Percentiles rank a stretch among this genome's conserved stretches.
These are phyloP conservation scores for Biscogniauxia sp. DNA, from an alignment of 2,329 filamentous ascomycete genomes.

Conservation along the genomic window DNA sequence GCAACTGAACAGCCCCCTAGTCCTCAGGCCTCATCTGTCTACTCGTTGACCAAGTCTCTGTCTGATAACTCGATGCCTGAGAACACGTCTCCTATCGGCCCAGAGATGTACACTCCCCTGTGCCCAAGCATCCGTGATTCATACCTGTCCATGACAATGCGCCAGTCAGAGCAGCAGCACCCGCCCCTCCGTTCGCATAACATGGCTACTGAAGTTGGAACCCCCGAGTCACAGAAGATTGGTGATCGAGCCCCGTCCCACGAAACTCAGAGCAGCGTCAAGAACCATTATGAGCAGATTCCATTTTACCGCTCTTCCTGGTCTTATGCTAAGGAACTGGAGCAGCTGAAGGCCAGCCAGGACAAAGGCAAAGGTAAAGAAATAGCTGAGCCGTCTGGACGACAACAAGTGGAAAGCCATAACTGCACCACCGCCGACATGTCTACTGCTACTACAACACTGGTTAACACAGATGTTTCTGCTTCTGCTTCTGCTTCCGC, in stretches of 20 bases:
- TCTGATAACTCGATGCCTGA: background rate
- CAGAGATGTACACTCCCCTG: background rate
- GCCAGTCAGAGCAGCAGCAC: background rate
- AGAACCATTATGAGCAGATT: too few relatives aligned
- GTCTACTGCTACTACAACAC: too few relatives aligned
- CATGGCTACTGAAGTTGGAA: background rate
- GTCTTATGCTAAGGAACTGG: background rate
- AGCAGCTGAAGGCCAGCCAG: too few relatives aligned
- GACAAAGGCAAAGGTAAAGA: too few relatives aligned
- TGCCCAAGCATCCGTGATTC: background rate
- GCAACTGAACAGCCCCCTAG: background rate
- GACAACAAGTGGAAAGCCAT: too few relatives aligned
- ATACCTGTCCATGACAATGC: background rate
- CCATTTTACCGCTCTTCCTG: background rate
- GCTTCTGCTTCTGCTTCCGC: too few relatives aligned
- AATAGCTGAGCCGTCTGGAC: too few relatives aligned
- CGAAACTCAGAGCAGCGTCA: background rate
- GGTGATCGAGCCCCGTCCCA: background rate
- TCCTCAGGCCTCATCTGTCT: background rate
- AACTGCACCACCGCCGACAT: too few relatives aligned
- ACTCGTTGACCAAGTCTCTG: background rate
- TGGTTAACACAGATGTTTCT: too few relatives aligned
- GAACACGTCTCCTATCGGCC: background rate
- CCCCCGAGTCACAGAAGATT: background rate
- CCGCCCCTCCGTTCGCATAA: background rate